Conservation (phyloP, 139 green algal genomes). For the Desmodesmus armatus region DNA sequence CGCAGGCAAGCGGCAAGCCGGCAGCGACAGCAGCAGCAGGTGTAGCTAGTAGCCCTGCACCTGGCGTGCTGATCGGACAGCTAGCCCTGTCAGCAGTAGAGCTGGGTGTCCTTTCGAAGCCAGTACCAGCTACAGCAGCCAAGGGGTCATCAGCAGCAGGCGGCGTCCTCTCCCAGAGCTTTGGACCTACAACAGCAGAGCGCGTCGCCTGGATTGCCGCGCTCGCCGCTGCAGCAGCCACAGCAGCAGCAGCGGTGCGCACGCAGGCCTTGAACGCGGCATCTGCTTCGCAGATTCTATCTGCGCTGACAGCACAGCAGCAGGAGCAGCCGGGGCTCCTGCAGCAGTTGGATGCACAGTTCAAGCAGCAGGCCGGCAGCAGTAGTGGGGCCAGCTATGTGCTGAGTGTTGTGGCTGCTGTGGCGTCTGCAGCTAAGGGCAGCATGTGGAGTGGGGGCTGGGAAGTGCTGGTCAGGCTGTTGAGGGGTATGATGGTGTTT, state of each 20-base stretch:
- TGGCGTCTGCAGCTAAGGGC: conserved; percentile 11
- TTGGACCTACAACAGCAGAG: not conserved
- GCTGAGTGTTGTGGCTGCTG: not conserved
- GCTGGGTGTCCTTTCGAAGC: not conserved
- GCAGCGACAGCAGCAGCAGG: conserved; percentile 1
- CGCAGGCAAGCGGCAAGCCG: no score
- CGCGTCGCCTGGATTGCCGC: not conserved
- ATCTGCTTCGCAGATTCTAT: conserved; percentile 6
- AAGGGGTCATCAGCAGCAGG: not conserved
- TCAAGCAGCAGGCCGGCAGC: conserved; percentile 17
- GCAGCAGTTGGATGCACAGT: not conserved
- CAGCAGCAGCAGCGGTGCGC: not conserved
- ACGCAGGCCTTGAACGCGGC: not conserved
- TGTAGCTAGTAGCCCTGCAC: not conserved
- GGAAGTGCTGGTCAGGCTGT: conserved; percentile 10
- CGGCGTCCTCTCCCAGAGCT: not conserved
- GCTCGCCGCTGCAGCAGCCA: conserved; percentile 6
- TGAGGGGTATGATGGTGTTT: not conserved
- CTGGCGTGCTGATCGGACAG: not conserved
- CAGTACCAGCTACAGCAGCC: not conserved
- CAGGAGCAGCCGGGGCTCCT: not conserved
- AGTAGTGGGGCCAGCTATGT: not conserved
- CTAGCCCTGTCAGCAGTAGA: conserved; percentile 30
- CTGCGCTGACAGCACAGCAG: conserved; percentile 1
- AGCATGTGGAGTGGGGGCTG: conserved; percentile 13